These are phyloP conservation scores for Trypanosoma cruzi DNA, from an alignment of 208 protist species.

Conservation along the genomic window DNA sequence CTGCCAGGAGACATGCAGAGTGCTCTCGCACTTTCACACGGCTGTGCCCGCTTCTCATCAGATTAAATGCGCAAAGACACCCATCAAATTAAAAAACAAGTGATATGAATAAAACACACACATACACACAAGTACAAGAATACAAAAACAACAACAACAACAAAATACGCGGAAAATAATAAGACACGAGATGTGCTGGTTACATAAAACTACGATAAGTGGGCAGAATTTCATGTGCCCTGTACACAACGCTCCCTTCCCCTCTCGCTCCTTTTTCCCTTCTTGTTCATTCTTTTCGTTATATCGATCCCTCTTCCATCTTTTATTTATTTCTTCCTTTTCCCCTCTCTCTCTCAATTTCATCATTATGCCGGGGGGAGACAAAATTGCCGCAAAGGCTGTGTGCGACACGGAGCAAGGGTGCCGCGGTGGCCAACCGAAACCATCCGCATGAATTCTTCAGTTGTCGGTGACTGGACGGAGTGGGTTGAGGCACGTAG, in stretches of 20 bases:
- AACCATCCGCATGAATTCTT: conserved; percentile 19
- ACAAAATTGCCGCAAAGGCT: not conserved
- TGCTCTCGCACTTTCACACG: too few species aligned
- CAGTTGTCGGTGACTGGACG: conserved; percentile 9
- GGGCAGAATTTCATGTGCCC: not conserved
- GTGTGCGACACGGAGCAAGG: not conserved
- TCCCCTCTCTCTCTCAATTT: not conserved
- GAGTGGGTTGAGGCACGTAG: not conserved
- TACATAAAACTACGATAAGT: not conserved
- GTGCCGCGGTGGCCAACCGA: not conserved
- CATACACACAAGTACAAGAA: not conserved
- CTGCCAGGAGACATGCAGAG: too few species aligned
- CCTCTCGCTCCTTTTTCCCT: not conserved
- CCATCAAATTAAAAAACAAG: not conserved
- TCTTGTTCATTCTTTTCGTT: not conserved
- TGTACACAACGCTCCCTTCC: not conserved
- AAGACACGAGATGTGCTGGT: not conserved
- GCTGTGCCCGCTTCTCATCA: not conserved
- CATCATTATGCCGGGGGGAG: not conserved
- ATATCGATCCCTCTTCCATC: not conserved
- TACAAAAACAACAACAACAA: not conserved
- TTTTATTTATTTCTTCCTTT: not conserved
- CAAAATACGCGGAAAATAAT: not conserved
- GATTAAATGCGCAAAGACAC: not conserved
- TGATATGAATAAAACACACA: not conserved